Percentiles rank a stretch among this genome's conserved stretches.
These are phyloP conservation scores for Lavandula angustifolia DNA, from an alignment of 257 asterid species.

Conservation along the genomic window DNA sequence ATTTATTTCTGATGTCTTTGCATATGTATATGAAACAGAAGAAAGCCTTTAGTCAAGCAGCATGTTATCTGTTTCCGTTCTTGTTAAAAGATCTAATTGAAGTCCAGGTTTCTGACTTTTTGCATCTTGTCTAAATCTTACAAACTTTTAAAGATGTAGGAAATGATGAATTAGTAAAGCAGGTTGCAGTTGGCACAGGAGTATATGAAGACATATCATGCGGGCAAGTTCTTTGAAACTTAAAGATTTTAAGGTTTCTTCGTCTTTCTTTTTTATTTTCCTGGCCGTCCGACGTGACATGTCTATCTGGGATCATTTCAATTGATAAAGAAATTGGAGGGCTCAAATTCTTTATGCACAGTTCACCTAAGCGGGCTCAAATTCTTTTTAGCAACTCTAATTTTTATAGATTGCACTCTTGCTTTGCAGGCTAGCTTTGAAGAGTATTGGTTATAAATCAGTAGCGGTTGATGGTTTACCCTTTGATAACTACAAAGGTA, in stretches of 20 bases:
- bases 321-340: not conserved
- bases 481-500: conserved; percentile 68
- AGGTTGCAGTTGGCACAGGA: conserved; percentile 84
- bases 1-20: not conserved
- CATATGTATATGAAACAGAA: conserved; percentile 5
- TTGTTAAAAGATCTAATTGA: conserved; percentile 9
- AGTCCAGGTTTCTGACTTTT: not conserved
- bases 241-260: not conserved
- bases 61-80: not conserved
- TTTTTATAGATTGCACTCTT: conserved; percentile 4
- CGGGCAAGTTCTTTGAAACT: conserved; percentile 55
- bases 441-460: conserved; percentile 92
- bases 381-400: not conserved
- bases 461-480: conserved; percentile 72
- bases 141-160: conserved; percentile 38
- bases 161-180: conserved; percentile 52
- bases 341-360: not conserved
- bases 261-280: not conserved
- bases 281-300: not conserved
- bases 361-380: not conserved
- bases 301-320: not conserved
- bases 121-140: not conserved
- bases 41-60: conserved; percentile 8
- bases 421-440: conserved; percentile 67
- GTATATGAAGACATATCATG: conserved; percentile 64